phyloP scores from a whole-genome alignment of 257 asterid genomes.

The Plantago major region DNA sequence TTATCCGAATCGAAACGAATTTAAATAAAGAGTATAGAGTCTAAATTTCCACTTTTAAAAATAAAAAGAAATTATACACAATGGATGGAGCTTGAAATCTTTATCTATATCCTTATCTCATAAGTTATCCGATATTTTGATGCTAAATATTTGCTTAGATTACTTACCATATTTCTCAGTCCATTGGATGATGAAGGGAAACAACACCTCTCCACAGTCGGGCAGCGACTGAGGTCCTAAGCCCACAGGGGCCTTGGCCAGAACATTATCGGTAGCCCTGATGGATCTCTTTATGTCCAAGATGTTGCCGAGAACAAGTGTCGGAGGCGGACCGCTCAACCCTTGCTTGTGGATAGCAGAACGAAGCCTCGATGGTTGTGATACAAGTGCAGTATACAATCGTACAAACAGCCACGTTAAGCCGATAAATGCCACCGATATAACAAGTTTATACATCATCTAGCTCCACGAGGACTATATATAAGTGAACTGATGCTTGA shows the following conservation, averaged over 20 bases:
- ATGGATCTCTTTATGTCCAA: slow-evolving; percentile 35
- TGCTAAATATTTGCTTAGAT: no score
- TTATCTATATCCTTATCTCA: no score
- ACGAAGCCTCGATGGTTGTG: slow-evolving; percentile 38
- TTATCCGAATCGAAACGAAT: no score
- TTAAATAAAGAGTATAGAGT: no score
- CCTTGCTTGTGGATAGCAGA: slow-evolving; percentile 46
- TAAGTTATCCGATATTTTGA: no score
- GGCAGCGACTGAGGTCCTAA: slow-evolving; percentile 20
- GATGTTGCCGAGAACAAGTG: slow-evolving; percentile 37
- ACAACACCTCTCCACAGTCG: no score
- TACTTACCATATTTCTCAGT: slow-evolving; percentile 36
- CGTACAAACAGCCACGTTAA: slow-evolving; percentile 23
- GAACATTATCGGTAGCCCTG: slow-evolving; percentile 13
- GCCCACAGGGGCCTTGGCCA: neutral
- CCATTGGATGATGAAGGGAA: slow-evolving; percentile 37
- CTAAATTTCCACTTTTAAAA: no score
- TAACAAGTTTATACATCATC: slow-evolving; percentile 1
- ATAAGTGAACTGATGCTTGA: no score
- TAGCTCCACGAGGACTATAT: no score
- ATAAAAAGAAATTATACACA: no score
- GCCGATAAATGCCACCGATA: slow-evolving; percentile 20
- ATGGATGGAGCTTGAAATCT: no score
- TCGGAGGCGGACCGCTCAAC: slow-evolving; percentile 40
- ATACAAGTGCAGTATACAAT: slow-evolving; percentile 34